These are phyloP conservation scores for Madurella fahalii DNA, from an alignment of 2,329 filamentous ascomycete genomes.

Conservation along the genomic window DNA sequence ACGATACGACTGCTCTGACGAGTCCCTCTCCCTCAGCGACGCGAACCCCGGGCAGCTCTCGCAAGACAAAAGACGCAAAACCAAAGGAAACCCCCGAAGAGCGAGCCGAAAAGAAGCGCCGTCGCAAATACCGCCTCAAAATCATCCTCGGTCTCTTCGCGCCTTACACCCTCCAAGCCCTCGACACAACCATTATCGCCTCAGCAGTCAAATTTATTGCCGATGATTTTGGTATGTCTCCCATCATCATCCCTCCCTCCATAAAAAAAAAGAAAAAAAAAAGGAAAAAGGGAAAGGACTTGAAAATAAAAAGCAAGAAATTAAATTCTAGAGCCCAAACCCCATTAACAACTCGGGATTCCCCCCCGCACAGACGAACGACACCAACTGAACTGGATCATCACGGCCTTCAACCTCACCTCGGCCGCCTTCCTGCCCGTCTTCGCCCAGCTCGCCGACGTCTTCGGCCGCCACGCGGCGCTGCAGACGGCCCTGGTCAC, in stretches of 20 bases:
- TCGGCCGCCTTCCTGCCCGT: slow-evolving; percentile 64
- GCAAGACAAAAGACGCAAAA: background rate
- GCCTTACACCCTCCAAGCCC: slow-evolving; percentile 58
- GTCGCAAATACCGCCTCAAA: slow-evolving; percentile 50
- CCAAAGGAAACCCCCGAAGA: slow-evolving; percentile 21
- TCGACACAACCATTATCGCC: slow-evolving; percentile 62
- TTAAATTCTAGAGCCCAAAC: too few relatives aligned
- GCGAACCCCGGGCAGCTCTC: background rate
- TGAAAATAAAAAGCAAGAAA: too few relatives aligned
- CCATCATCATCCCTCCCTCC: background rate
- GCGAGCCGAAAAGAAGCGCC: slow-evolving; percentile 32
- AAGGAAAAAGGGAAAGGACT: too few relatives aligned
- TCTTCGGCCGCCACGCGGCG: slow-evolving; percentile 58
- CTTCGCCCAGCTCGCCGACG: slow-evolving; percentile 61
- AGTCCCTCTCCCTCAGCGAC: background rate
- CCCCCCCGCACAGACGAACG: slow-evolving; percentile 43
- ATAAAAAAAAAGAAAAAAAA: background rate
- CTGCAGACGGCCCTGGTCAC: slow-evolving; percentile 54
- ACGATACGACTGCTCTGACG: background rate
- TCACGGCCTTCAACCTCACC: slow-evolving; percentile 66
- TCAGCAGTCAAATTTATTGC: slow-evolving; percentile 60
- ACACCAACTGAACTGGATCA: slow-evolving; percentile 63
- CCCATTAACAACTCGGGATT: too few relatives aligned
- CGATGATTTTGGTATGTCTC: slow-evolving; percentile 54
- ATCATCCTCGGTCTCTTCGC: slow-evolving; percentile 55